A percentile compares a stretch with the other conserved stretches of the same genome.
Conservation (phyloP, 1,284 basidiomycete genomes). For the Moesziomyces aphidis region DNA sequence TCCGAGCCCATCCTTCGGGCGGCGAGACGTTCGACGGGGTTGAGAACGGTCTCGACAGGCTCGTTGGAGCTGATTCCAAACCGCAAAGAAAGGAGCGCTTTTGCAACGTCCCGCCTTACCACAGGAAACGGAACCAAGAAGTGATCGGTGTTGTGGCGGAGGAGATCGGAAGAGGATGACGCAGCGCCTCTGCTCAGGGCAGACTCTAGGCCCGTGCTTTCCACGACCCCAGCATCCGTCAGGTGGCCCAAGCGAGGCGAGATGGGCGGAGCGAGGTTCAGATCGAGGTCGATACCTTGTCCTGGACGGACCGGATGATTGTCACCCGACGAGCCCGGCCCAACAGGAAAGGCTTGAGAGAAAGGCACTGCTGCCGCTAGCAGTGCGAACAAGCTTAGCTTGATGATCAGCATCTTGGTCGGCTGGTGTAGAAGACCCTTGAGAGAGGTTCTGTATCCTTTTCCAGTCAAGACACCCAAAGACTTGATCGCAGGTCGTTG, state of each 20-base stretch:
- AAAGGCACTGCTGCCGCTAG: no score
- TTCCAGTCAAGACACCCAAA: no score
- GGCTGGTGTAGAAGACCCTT: no score
- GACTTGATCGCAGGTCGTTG: no score
- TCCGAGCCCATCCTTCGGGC: conserved; percentile 1
- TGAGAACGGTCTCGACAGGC: background rate
- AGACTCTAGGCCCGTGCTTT: no score
- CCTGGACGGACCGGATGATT: no score
- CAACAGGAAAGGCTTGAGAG: no score
- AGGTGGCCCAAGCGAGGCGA: background rate
- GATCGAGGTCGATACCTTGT: background rate
- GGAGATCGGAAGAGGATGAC: background rate
- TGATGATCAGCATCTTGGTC: no score
- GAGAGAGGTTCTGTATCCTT: no score
- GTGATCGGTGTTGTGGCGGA: no score
- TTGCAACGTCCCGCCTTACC: conserved; percentile 4
- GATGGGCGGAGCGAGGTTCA: background rate
- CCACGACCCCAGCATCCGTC: background rate
- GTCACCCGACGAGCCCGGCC: no score
- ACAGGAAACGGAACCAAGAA: background rate
- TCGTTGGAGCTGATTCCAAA: background rate
- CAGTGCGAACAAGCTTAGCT: no score
- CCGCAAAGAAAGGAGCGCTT: conserved; percentile 1
- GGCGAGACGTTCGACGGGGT: background rate
- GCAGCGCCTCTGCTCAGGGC: background rate